Base-by-base conservation (phyloP, 805 yeast species). In the Middelhovenomyces tepae region DNA sequence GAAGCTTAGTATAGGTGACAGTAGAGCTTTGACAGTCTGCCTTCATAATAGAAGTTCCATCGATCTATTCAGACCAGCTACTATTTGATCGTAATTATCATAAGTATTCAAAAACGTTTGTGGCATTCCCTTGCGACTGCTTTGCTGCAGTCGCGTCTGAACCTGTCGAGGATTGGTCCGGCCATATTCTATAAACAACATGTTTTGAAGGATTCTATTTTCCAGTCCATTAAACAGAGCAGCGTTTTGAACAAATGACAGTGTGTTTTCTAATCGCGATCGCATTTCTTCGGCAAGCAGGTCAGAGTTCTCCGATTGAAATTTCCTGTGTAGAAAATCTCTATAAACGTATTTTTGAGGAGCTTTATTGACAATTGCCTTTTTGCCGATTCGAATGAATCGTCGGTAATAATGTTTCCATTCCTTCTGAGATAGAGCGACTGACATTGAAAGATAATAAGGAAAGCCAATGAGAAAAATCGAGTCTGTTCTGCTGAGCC, bases 61-160 rank as follows among this genome's bases (percentile, higher is more conserved):
- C 44, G 52, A 16, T 48, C 57, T 16, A 50, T 64, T 48, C 13
- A 48, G 37, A 8, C 28, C 32, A 2, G 16, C 35, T 3, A 41
- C 28, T 13, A 43, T 26, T 10, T 23, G 23, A 15, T 32, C 28
- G 43, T 44, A 45, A 6, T 22, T 20, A 5, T 22, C 32, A 13
- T 56, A 52, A 16, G 62, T 59, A 32, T 43, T 57, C 31, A 59
- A 53, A 34, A 52, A 59, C 34, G 79, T n/a, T n/a, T n/a, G n/a
- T n/a, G n/a, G n/a, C n/a, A n/a, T n/a, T n/a, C n/a, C n/a, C n/a
- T n/a, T n/a, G n/a, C n/a, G n/a, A n/a, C n/a, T n/a, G n/a, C n/a
- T n/a, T n/a, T n/a, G n/a, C n/a, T n/a, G n/a, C n/a, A n/a, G n/a
- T n/a, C n/a, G n/a, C n/a, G 65, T 3, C 43, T 60, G 14, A 23